Evolutionary conservation across 805 yeast species (phyloP), one percentile per base, ranked within the genome.

Genomic region (Myxozyma mucilagina): DNA sequence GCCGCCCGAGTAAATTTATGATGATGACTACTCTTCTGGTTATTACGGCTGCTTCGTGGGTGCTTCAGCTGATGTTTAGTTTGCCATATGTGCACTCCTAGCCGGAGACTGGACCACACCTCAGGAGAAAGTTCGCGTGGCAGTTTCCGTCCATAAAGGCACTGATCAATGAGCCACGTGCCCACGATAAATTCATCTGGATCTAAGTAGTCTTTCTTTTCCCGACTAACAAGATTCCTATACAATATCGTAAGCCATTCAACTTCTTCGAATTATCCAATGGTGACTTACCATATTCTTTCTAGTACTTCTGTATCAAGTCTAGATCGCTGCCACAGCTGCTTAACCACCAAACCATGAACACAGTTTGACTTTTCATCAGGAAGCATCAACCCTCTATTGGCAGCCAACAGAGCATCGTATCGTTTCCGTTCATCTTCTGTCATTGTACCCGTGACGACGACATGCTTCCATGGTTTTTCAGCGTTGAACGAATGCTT

Each of bases 141-240:
- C 52, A 94, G 76, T 72, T 94, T 94, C 43, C 96, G 79, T 0
- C 99, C 99, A 71, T 93, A 94, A 13, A 94, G 78, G 71, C 97
- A 89, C 74, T 94, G 99, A 73, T 94, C 99, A 1, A 94, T 92
- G 4, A 92, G 75, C 99, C 99, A 94, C 88, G 89, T 92, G 0
- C 99, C 99, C n/a, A 92, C 93, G 36, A 93, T 76, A 69, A 94
- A 94, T 65, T 92, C 93, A 41, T 85, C 86, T 63, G 89, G 83
- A 67, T 86, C 87, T 57, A 94, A 76, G 0, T 89, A 83, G 0
- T 96, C 96, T 71, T 88, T 94, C 42, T 67, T 66, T 59, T 70
- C 68, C 10, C 72, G 66, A 67, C 76, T 78, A 24, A 92, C 93
- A 68, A 87, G 78, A 51, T 84, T 82, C 64, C 63, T 61, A 9